Evolutionary conservation across 805 yeast genomes (phyloP).

Genomic region (Maudiozyma saulgeensis): DNA sequence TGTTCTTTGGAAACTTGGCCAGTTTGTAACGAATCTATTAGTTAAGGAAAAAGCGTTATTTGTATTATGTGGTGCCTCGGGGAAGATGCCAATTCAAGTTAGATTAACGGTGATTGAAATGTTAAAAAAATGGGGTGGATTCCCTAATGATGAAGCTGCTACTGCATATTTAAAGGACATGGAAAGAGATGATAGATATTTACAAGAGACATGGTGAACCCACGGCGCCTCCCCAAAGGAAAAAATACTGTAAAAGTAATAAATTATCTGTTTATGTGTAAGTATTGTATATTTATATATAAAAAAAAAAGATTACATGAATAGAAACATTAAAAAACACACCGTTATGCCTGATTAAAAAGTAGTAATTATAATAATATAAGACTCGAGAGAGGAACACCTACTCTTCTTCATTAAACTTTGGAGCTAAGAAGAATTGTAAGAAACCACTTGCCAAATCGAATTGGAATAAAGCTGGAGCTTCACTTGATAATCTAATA

Average conservation of each 20-base stretch:
- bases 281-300: neutral
- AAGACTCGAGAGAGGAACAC: neutral
- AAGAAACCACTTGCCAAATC: conserved; percentile 78
- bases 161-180: conserved; percentile 42
- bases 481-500: conserved; percentile 76
- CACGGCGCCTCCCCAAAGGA: neutral
- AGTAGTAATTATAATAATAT: too few relatives aligned
- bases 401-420: conserved; percentile 85
- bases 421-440: conserved; percentile 95
- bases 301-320: neutral
- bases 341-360: neutral
- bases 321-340: neutral
- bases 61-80: conserved; percentile 87
- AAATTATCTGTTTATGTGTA: neutral
- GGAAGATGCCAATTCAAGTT: conserved; percentile 87
- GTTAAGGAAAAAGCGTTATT: conserved; percentile 48
- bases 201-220: conserved; percentile 81
- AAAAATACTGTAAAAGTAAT: neutral
- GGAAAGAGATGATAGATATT: conserved; percentile 58
- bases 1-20: conserved; percentile 42
- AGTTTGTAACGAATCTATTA: conserved; percentile 43
- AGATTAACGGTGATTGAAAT: conserved; percentile 67
- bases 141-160: conserved; percentile 36
- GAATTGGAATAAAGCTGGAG: conserved; percentile 91
- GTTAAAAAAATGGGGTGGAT: conserved; percentile 36